Evolutionary conservation across 78 protist species (phyloP).

Genomic region (Dictyostelium citrinum): DNA sequence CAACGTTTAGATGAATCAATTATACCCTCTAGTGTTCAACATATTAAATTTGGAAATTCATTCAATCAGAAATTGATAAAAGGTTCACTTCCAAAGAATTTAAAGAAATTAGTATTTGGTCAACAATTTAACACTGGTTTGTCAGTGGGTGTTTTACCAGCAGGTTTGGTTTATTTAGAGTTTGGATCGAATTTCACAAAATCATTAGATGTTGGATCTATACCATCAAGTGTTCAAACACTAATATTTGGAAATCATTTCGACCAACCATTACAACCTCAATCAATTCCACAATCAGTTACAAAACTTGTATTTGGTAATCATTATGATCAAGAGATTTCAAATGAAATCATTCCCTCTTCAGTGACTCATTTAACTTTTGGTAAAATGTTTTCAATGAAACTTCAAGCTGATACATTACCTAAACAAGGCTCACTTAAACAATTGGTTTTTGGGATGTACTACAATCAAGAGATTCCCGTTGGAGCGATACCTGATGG

Average conservation of each 20-base stretch:
- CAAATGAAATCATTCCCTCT: not conserved
- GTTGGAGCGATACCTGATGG: not conserved
- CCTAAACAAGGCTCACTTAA: not conserved
- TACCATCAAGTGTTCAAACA: not conserved
- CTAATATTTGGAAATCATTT: not conserved
- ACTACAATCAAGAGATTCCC: not conserved
- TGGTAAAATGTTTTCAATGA: slow-evolving; percentile 4
- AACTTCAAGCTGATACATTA: not conserved
- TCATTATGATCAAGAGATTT: not conserved
- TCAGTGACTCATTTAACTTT: not conserved
- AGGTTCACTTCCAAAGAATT: not conserved
- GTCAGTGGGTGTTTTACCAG: not conserved
- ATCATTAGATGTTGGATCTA: not conserved
- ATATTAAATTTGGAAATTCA: not conserved
- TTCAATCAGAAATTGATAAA: not conserved
- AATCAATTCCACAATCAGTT: not conserved
- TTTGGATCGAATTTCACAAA: slow-evolving; percentile 7
- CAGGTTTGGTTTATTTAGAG: not conserved
- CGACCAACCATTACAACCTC: not conserved
- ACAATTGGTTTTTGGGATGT: not conserved
- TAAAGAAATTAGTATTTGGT: not conserved
- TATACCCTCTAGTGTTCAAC: not conserved
- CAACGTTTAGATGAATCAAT: not conserved
- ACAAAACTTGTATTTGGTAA: not conserved
- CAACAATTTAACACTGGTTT: not conserved